Conservation (phyloP, 2,329 filamentous ascomycete species). For the Cercospora berteroae region DNA sequence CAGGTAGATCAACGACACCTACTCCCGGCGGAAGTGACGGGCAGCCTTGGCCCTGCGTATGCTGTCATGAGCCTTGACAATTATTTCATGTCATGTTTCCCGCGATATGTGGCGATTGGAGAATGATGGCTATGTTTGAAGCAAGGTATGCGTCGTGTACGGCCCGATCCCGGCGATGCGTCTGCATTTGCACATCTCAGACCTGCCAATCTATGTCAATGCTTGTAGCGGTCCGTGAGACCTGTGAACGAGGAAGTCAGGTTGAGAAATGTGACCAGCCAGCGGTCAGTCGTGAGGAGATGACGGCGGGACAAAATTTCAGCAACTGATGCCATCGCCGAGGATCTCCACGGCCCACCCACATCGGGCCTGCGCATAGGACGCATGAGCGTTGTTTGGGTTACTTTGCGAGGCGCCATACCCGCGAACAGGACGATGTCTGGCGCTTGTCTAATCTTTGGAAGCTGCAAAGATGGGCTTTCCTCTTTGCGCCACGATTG, state of each 20-base stretch:
- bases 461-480: constrained; percentile 17
- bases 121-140: not conserved
- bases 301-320: constrained; percentile 17
- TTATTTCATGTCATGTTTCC: not conserved
- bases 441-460: constrained; percentile 16
- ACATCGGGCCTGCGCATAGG: constrained; percentile 16
- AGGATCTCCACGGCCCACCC: constrained; percentile 29
- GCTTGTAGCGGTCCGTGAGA: constrained; percentile 18
- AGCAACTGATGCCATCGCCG: constrained; percentile 20
- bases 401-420: constrained; percentile 25
- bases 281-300: constrained; percentile 17
- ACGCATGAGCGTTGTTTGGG: constrained; percentile 27
- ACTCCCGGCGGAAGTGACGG: not conserved
- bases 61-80: not conserved
- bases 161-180: not conserved
- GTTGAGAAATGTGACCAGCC: constrained; percentile 21
- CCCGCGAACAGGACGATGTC: constrained; percentile 23
- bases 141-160: not conserved
- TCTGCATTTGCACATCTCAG: not conserved
- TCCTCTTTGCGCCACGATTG: constrained; percentile 27
- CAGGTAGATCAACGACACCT: constrained; percentile 2
- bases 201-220: constrained; percentile 2
- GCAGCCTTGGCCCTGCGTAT: not conserved
- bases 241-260: constrained; percentile 8
- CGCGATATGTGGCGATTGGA: constrained; percentile 10